Conservation (phyloP, 2,329 filamentous ascomycete genomes). For the Aspergillus proliferans region DNA sequence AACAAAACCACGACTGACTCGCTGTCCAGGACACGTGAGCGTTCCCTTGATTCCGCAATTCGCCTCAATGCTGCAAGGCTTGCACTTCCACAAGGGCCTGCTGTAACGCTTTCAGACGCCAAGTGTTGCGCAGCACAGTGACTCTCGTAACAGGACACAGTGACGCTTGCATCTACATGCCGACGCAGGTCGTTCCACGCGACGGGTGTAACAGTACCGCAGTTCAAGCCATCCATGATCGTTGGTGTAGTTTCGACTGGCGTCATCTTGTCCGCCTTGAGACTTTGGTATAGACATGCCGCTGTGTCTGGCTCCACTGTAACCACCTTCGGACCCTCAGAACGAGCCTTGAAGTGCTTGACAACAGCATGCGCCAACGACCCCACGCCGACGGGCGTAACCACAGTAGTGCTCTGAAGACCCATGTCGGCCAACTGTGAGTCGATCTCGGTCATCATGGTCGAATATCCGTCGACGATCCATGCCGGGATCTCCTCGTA, state of each 20-base stretch:
- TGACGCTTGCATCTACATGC: slow-evolving; percentile 56
- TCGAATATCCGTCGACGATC: slow-evolving; percentile 72
- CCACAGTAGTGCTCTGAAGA: slow-evolving; percentile 43
- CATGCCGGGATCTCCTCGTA: slow-evolving; percentile 64
- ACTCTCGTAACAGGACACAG: slow-evolving; percentile 57
- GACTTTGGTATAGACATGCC: slow-evolving; percentile 46
- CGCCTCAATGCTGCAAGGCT: slow-evolving; percentile 50
- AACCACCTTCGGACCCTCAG: slow-evolving; percentile 43
- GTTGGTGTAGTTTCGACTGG: slow-evolving; percentile 53
- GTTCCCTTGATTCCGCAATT: slow-evolving; percentile 28
- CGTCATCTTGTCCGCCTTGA: slow-evolving; percentile 43
- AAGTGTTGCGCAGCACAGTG: slow-evolving; percentile 56
- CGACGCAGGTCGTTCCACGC: slow-evolving; percentile 57
- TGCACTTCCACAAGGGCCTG: slow-evolving; percentile 60
- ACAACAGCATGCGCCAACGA: slow-evolving; percentile 65
- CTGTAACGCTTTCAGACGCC: slow-evolving; percentile 39
- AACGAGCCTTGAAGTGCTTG: slow-evolving; percentile 53
- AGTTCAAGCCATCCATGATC: slow-evolving; percentile 70
- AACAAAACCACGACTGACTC: slow-evolving; percentile 59
- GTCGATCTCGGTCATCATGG: slow-evolving; percentile 64
- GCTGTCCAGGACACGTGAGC: slow-evolving; percentile 29
- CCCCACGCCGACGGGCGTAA: slow-evolving; percentile 67
- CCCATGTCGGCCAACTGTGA: slow-evolving; percentile 47
- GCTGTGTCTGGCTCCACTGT: slow-evolving; percentile 65
- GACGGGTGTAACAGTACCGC: slow-evolving; percentile 59